Evolutionary conservation across 805 yeast species (phyloP), one percentile per base, ranked within the genome.

Genomic region (Blastobotrys americana): DNA sequence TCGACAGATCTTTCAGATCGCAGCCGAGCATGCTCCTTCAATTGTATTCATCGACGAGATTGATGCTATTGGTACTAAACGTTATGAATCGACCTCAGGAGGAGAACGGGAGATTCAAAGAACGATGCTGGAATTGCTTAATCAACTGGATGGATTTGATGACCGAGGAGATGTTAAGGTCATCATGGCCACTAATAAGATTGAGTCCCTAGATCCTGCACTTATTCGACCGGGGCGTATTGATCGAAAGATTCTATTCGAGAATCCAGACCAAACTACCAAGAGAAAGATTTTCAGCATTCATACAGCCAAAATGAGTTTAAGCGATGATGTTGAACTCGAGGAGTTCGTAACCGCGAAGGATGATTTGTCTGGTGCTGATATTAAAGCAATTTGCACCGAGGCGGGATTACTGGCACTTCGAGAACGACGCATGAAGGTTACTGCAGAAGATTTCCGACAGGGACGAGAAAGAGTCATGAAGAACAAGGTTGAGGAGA

Each of bases 41-140:
- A 93, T 93, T 69, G 96, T 93, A 31, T 93, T 93, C 60, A 93
- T 93, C 54, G 98, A 93, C 69, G 98, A 93, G 70, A 90, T 93
- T 60, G 98, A 93, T 68, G 97, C 99, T 37, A 93, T 93, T 62
- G 99, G 98, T 67, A 84, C 95, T n/a, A 90, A 90, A 65, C 81
- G 99, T 66, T 89, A 90, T 65, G 96, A 90, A 48, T 82, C 72
- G 17, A 72, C 82, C 4, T 82, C 95, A 17, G 97, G 97, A 37
- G 97, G 97, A 61, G 97, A 90, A 68, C 78, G 96, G 56, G 97
- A 90, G 68, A 86, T 90, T 52, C 97, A 90, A 70, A 81, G 97
- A 72, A 90, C 97, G 31, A 90, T 89, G 97, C 73, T 89, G 76
- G 97, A 89, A 68, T 71, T 90, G 58, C 76, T 90, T 59, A 90